Evolutionary conservation across 805 yeast species (phyloP), one percentile per base, ranked within the genome.

Genomic region (Candida dajiaensis): DNA sequence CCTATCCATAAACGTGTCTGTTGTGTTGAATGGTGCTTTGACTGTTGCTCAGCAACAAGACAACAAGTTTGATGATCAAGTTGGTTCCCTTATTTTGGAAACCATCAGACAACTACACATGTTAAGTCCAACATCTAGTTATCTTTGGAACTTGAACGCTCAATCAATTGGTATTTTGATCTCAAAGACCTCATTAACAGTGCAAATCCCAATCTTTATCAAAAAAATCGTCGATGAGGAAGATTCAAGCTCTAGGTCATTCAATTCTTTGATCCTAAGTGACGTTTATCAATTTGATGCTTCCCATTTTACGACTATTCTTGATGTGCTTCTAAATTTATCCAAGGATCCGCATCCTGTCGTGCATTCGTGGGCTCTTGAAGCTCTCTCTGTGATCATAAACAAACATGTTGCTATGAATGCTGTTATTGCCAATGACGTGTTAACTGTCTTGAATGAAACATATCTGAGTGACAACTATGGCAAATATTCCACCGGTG

Each of bases 291-390:
- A 69, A 42, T 69, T 66, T 47, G 71, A 64, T 43, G 64, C 74
- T 2, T 59, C 69, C 1, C 70, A 71, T 28, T 67, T 76, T 46
- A 60, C 66, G 41, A 59, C 76, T 4, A 74, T 83, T 4, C 69
- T 74, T 47, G 80, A 80, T 31, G 79, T 88, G 5, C 58, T 81
- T 3, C 63, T 74, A 35, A 81, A 85, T 15, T 69, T 92, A 25
- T 62, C 82, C 4, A 67, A 67, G 19, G 98, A 92, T 63, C 90
- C 96, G 0, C 92, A 90, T 59, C 96, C 97, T 0, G 68, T 78
- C 1, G 89, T 94, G 16, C 90, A 87, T 59, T 74, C 78, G 45
- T 83, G 89, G 73, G 73, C 92, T 1, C 61, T 89, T 54, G 76
- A 75, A 41, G 76, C 94, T 0, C 60, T 85, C 38, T 64, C 76